A percentile compares a stretch with the other conserved stretches of the same genome.
phyloP scores from a whole-genome alignment of 164 flowering plant species.

The Paratinospora sagittata region DNA sequence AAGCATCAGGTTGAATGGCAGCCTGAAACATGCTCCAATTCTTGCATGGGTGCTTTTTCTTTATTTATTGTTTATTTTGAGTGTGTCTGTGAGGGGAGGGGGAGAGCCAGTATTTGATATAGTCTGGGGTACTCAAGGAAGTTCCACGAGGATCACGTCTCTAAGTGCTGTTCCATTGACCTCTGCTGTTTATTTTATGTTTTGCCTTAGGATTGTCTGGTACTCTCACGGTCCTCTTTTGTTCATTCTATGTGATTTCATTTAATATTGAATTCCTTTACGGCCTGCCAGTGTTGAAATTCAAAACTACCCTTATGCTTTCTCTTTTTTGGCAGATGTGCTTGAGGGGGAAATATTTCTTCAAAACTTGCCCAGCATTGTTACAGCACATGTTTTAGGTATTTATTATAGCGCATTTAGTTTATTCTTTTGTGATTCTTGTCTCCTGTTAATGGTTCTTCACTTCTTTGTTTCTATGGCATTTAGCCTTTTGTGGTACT shows the following conservation, averaged over 20 bases:
- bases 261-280: background rate
- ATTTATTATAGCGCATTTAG: slow-evolving; percentile 12
- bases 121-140: no score
- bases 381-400: slow-evolving; percentile 91
- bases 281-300: background rate
- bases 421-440: background rate
- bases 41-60: no score
- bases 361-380: slow-evolving; percentile 94
- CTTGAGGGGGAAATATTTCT: slow-evolving; percentile 97
- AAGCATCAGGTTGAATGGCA: no score
- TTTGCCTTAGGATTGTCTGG: background rate
- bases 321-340: slow-evolving; percentile 45
- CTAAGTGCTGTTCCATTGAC: no score
- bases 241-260: background rate
- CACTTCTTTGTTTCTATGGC: background rate
- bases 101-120: no score
- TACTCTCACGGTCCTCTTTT: background rate
- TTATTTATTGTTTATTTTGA: no score
- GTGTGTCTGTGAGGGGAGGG: no score
- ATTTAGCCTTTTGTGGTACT: no score
- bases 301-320: background rate
- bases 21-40: no score
- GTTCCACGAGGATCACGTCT: no score
- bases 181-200: no score
- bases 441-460: background rate